Conservation (phyloP, 2,329 filamentous ascomycete species). For the Aspergillus ustus region DNA sequence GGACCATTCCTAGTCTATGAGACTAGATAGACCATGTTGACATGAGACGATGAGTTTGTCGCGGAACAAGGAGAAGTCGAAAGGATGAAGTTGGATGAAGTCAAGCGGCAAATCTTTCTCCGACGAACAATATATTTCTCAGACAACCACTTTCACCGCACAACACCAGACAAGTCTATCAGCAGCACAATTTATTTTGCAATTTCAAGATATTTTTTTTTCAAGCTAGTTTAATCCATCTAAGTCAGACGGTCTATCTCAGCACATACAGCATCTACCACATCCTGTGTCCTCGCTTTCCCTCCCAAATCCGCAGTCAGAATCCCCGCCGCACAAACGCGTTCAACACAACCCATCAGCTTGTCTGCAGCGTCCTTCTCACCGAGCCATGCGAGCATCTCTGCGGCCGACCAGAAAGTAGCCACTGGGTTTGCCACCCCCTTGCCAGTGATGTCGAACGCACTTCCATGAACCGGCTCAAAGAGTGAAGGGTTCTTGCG, state of each 20-base stretch:
- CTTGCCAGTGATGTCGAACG: slow-evolving; percentile 67
- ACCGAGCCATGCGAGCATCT: slow-evolving; percentile 68
- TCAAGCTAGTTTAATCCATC: background rate
- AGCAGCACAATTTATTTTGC: too few relatives aligned
- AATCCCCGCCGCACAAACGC: slow-evolving; percentile 58
- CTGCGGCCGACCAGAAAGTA: slow-evolving; percentile 71
- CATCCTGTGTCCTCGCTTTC: slow-evolving; percentile 57
- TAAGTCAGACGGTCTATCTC: slow-evolving; percentile 48
- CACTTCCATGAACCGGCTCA: slow-evolving; percentile 67
- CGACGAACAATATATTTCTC: background rate
- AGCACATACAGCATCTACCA: slow-evolving; percentile 60
- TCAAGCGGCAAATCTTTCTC: slow-evolving; percentile 5
- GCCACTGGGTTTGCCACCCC: slow-evolving; percentile 65
- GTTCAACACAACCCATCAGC: slow-evolving; percentile 64
- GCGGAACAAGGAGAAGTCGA: background rate
- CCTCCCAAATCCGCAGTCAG: slow-evolving; percentile 65
- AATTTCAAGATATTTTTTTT: too few relatives aligned
- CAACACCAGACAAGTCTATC: background rate
- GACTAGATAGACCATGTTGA: background rate
- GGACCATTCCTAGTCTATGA: slow-evolving; percentile 3
- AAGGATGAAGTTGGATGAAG: slow-evolving; percentile 1
- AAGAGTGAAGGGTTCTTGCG: slow-evolving; percentile 64
- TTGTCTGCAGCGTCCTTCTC: slow-evolving; percentile 59
- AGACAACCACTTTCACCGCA: background rate
- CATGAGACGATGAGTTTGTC: background rate